Evolutionary conservation across 2,329 filamentous ascomycete species (phyloP).

Genomic region (Akanthomyces uredinophilus): DNA sequence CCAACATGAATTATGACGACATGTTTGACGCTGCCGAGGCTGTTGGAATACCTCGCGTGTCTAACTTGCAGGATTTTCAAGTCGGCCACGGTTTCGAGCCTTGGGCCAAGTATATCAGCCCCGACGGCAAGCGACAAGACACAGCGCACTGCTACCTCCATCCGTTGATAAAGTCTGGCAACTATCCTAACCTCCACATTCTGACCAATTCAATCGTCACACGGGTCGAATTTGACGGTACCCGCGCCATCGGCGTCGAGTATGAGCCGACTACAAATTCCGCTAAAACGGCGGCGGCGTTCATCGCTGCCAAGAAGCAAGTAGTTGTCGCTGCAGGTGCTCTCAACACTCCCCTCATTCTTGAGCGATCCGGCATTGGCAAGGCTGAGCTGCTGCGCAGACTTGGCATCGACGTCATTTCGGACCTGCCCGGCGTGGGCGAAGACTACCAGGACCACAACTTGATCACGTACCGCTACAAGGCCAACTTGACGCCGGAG

Average conservation of each 20-base stretch:
- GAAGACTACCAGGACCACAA: constrained; percentile 42
- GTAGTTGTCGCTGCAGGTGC: constrained; percentile 46
- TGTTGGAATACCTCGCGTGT: constrained; percentile 42
- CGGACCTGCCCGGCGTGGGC: constrained; percentile 46
- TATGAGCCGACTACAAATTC: constrained; percentile 25
- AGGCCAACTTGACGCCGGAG: constrained; percentile 36
- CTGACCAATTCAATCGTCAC: constrained; percentile 49
- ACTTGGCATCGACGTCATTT: constrained; percentile 42
- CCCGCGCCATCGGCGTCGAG: constrained; percentile 50
- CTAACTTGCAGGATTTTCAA: constrained; percentile 45
- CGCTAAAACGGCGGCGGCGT: neutral
- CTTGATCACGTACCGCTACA: constrained; percentile 46
- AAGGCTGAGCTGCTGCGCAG: constrained; percentile 36
- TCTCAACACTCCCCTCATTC: constrained; percentile 44
- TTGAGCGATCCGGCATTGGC: constrained; percentile 56
- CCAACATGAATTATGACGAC: constrained; percentile 34
- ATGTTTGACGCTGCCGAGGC: constrained; percentile 45
- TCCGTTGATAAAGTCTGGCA: constrained; percentile 40
- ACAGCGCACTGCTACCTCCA: constrained; percentile 49
- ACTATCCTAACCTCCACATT: constrained; percentile 49
- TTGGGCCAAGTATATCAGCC: constrained; percentile 43
- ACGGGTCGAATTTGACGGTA: constrained; percentile 43
- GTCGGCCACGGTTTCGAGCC: constrained; percentile 27
- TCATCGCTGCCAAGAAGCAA: constrained; percentile 47
- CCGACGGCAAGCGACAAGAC: constrained; percentile 48